A percentile compares a stretch with the other conserved stretches of the same genome.
Conservation (phyloP, 2,329 filamentous ascomycete genomes). For the Chalaropsis thielavioides region DNA sequence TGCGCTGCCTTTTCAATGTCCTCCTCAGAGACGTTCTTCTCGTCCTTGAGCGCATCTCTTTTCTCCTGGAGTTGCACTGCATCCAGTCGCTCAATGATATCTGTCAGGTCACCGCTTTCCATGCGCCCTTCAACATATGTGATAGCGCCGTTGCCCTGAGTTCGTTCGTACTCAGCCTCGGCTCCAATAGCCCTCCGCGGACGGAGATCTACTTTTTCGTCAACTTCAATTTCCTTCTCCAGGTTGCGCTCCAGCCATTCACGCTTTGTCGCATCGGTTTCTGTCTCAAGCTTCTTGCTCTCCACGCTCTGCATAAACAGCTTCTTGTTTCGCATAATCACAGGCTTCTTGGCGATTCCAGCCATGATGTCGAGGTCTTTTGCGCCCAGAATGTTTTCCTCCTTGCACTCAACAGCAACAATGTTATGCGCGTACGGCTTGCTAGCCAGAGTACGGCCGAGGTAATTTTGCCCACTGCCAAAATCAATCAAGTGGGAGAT, state of each 20-base stretch:
- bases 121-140: slow-evolving; percentile 66
- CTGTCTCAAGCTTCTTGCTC: slow-evolving; percentile 32
- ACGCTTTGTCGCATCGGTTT: slow-evolving; percentile 27
- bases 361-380: slow-evolving; percentile 73
- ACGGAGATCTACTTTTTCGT: slow-evolving; percentile 30
- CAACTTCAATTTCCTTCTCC: slow-evolving; percentile 19
- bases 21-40: slow-evolving; percentile 19
- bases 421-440: slow-evolving; percentile 75
- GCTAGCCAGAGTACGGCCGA: slow-evolving; percentile 74
- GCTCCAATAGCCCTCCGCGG: slow-evolving; percentile 32
- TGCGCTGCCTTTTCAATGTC: slow-evolving; percentile 19
- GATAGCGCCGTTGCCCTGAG: slow-evolving; percentile 52
- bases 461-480: slow-evolving; percentile 91
- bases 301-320: slow-evolving; percentile 44
- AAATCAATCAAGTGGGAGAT: slow-evolving; percentile 91
- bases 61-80: slow-evolving; percentile 15
- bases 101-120: slow-evolving; percentile 55
- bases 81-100: slow-evolving; percentile 50
- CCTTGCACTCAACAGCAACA: slow-evolving; percentile 77
- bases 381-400: slow-evolving; percentile 75
- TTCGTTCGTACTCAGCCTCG: slow-evolving; percentile 37
- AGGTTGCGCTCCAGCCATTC: slow-evolving; percentile 19
- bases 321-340: slow-evolving; percentile 73
- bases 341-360: slow-evolving; percentile 56
- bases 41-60: slow-evolving; percentile 21